These are phyloP conservation scores for Syncephalis plumigaleata DNA, from an alignment of 371 early-diverging fungal species.

Conservation along the genomic window DNA sequence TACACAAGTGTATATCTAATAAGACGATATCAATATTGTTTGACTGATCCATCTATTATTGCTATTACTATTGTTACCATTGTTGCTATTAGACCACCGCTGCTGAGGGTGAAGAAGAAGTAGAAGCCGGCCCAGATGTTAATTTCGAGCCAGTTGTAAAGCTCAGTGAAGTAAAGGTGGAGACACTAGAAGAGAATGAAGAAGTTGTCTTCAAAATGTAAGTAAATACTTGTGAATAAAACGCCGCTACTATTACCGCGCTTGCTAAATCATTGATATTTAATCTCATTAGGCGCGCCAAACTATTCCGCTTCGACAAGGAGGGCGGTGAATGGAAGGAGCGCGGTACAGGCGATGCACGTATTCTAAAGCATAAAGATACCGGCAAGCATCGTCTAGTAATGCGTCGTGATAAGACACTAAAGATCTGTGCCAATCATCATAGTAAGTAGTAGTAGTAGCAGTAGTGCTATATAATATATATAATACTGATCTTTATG, in stretches of 20 bases:
- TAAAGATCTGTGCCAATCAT: constrained; percentile 97
- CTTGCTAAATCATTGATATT: neutral
- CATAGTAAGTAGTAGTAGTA: constrained; percentile 41
- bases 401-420: constrained; percentile 96
- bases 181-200: constrained; percentile 94
- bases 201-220: constrained; percentile 87
- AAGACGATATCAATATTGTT: too few species aligned
- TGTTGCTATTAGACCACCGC: too few species aligned
- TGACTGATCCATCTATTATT: too few species aligned
- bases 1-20: too few species aligned
- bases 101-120: constrained; percentile 23
- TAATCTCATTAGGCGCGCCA: constrained; percentile 69
- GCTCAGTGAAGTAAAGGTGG: constrained; percentile 78
- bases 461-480: neutral
- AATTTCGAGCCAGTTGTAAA: constrained; percentile 95
- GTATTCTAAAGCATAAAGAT: constrained; percentile 81
- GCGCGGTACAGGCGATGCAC: constrained; percentile 94
- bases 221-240: constrained; percentile 7
- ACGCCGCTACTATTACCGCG: neutral
- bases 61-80: too few species aligned
- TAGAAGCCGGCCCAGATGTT: constrained; percentile 72
- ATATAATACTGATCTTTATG: neutral
- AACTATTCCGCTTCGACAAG: constrained; percentile 92
- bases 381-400: constrained; percentile 75
- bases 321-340: constrained; percentile 91